These are phyloP conservation scores for Sparassis latifolia DNA, from an alignment of 1,284 basidiomycete genomes.

Conservation along the genomic window DNA sequence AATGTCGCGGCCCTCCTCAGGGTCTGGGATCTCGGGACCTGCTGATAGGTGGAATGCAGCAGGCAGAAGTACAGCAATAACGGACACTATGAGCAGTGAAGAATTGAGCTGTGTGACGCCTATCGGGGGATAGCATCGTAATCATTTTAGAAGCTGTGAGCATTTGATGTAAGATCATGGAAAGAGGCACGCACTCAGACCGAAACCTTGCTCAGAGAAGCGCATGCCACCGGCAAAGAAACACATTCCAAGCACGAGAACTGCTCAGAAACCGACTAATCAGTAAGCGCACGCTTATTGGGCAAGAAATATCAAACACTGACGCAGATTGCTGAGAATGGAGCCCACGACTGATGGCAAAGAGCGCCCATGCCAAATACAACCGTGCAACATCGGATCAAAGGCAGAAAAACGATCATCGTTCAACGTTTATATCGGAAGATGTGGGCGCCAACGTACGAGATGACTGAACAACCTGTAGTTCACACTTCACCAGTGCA, in stretches of 20 bases:
- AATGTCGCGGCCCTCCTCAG: conserved; percentile 42
- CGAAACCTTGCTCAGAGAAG: conserved; percentile 72
- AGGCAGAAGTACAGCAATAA: conserved; percentile 77
- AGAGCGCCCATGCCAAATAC: neutral
- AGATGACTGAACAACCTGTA: conserved; percentile 78
- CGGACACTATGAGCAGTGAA: conserved; percentile 71
- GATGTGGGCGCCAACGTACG: conserved; percentile 38
- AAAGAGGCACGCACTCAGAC: conserved; percentile 40
- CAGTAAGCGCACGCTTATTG: neutral
- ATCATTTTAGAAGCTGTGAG: neutral
- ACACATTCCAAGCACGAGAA: conserved; percentile 82
- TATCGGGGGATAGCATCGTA: conserved; percentile 10
- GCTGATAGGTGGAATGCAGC: conserved; percentile 44
- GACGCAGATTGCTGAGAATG: conserved; percentile 75
- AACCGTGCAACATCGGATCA: neutral
- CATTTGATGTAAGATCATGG: neutral
- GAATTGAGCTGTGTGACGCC: conserved; percentile 78
- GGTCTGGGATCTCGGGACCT: conserved; percentile 18
- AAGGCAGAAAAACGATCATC: neutral
- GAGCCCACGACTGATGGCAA: conserved; percentile 63
- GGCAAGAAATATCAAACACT: conserved; percentile 11
- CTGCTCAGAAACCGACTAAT: conserved; percentile 24
- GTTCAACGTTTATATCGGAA: no score
- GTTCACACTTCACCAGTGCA: conserved; percentile 73
- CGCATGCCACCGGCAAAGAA: conserved; percentile 66